These are phyloP conservation scores for Quercus lobata DNA, from an alignment of 331 rosid genomes.

Conservation along the genomic window DNA sequence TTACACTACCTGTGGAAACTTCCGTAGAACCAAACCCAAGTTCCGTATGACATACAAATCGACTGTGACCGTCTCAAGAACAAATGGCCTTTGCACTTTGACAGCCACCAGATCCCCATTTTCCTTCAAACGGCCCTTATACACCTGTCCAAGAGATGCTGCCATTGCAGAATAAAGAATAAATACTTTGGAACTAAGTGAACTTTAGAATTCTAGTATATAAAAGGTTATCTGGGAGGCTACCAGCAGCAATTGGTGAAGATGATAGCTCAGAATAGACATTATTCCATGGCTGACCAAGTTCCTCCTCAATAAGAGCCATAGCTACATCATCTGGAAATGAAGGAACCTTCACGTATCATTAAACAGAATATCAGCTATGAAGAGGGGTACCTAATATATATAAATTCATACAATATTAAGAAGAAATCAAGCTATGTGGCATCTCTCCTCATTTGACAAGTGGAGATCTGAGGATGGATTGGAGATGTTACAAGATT, in stretches of 20 bases:
- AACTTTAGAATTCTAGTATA: conserved; percentile 27
- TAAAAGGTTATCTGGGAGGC: conserved; percentile 31
- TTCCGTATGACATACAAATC: conserved; percentile 84
- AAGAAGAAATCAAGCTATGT: not conserved
- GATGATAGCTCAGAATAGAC: conserved; percentile 84
- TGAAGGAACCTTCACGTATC: conserved; percentile 81
- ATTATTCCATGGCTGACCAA: conserved; percentile 95
- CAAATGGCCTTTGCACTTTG: conserved; percentile 98
- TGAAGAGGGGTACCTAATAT: conserved; percentile 11
- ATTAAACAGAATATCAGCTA: conserved; percentile 31
- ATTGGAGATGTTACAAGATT: not conserved
- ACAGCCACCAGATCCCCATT: conserved; percentile 97
- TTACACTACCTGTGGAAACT: conserved; percentile 85
- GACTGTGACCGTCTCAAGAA: conserved; percentile 92
- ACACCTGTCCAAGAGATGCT: conserved; percentile 99
- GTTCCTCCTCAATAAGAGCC: conserved; percentile 95
- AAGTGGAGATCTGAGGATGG: not conserved
- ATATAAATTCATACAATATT: conserved; percentile 1
- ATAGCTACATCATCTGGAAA: conserved; percentile 96
- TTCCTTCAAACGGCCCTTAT: conserved; percentile 93
- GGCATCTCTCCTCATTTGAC: not conserved
- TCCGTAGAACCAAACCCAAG: conserved; percentile 82
- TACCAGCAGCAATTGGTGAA: conserved; percentile 99
- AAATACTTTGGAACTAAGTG: conserved; percentile 13
- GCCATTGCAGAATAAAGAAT: conserved; percentile 33